Evolutionary conservation across 495 filamentous ascomycete species (phyloP), one percentile per base, ranked within the genome.

Genomic region (Physcia stellaris): DNA sequence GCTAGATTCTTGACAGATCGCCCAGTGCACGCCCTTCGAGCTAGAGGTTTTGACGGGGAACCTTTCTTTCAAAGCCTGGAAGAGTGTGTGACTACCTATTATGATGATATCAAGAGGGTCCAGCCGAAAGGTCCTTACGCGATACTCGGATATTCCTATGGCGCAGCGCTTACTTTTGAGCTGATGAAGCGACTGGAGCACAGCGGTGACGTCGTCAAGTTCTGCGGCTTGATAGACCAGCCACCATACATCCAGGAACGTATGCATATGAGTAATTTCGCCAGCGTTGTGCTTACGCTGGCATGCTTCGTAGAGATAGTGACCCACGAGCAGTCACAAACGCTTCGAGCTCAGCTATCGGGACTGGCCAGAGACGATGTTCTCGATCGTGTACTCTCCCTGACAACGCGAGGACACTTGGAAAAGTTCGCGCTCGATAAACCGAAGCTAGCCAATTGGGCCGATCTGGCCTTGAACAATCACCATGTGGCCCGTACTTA

Each of bases 111-210:
- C 41, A 61, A 60, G 17, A 15, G 32, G 17, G 36, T 41, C 2
- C 71, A 76, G 46, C 70, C 70, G 0, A n/a, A 49, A 0, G 73
- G 74, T 3, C 71, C 73, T 0, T 77, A 79, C 43, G 63, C 66
- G 3, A 39, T 79, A 2, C 65, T 64, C 1, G 73, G 74, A 3
- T 79, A 73, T 48, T 66, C 54, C 1, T 71, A 61, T 40, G 74
- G 73, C 10, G 41, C 45, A 0, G 68, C 71, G 54, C 31, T 74
- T 4, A 66, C 71, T 2, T 79, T 73, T 24, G 74, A 77, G 41
- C 43, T 67, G 2, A 48, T 58, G 15, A 75, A 75, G 48, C 9
- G 45, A 2, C 58, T 76, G 4, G 56, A 69, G 13, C 32, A 15
- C 0, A 32, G 49, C n/a, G 52, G 55, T 1, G 53, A 58, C 13